Percentiles rank a stretch among this genome's conserved stretches.
phyloP scores from a whole-genome alignment of 139 green algal genomes.

The Pseudopediastrum boryanum region DNA sequence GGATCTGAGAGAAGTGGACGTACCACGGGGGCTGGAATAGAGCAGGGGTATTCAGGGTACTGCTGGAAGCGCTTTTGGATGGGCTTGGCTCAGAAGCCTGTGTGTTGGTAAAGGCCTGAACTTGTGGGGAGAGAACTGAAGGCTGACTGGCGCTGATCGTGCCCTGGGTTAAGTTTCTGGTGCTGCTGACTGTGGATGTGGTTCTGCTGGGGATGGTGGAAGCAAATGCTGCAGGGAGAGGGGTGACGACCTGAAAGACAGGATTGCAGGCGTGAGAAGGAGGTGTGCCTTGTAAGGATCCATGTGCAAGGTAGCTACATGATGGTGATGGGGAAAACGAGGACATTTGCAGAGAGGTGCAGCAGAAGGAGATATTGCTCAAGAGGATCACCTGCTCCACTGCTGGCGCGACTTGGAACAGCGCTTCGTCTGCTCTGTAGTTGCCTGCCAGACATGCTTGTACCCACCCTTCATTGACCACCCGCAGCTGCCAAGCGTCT shows the following conservation, averaged over 20 bases:
- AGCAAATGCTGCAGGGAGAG: too few relatives aligned
- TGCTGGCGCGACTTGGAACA: not conserved
- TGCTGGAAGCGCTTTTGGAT: not conserved
- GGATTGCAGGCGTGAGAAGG: not conserved
- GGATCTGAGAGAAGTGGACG: conserved; percentile 28
- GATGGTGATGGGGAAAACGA: not conserved
- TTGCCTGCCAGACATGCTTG: not conserved
- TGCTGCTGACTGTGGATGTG: not conserved
- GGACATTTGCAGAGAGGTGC: too few relatives aligned
- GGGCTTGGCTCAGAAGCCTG: not conserved
- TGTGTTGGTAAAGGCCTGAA: not conserved
- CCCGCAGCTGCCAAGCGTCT: not conserved
- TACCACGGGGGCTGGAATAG: conserved; percentile 15
- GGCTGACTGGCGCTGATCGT: not conserved
- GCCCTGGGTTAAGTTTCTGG: not conserved
- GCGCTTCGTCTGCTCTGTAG: conserved; percentile 5
- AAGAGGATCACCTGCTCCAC: not conserved
- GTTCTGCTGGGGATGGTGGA: not conserved
- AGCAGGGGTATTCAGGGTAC: not conserved
- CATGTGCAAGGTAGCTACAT: not conserved
- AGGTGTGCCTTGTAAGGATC: not conserved
- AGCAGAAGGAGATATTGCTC: too few relatives aligned
- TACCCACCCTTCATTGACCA: conserved; percentile 11
- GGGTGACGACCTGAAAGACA: not conserved
- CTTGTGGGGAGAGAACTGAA: not conserved